Conservation (phyloP, 2,329 filamentous ascomycete species). For the Talaromyces sp. region DNA sequence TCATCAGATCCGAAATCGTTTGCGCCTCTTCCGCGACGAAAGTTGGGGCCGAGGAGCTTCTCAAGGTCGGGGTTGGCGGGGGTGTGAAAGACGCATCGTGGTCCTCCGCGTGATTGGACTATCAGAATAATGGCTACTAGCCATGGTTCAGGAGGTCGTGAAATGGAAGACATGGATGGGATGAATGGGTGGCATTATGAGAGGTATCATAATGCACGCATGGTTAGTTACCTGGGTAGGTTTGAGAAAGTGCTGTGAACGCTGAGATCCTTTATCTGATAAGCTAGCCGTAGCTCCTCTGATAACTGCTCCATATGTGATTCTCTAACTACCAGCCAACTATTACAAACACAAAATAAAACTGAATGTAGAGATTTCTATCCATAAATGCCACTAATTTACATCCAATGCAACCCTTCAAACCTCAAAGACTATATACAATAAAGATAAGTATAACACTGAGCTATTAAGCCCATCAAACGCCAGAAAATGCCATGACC, state of each 20-base stretch:
- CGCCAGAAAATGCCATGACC: constrained; percentile 10
- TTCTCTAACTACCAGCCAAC: background rate
- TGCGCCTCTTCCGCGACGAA: constrained; percentile 32
- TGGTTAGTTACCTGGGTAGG: background rate
- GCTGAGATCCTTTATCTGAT: background rate
- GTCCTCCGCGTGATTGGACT: constrained; percentile 70
- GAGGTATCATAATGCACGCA: background rate
- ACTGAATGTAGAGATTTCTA: background rate
- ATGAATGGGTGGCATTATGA: background rate
- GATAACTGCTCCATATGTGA: background rate
- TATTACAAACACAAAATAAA: background rate
- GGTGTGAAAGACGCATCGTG: constrained; percentile 81
- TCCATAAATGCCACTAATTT: background rate
- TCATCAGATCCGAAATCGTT: constrained; percentile 38
- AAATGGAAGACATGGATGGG: constrained; percentile 41
- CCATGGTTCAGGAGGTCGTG: constrained; percentile 49
- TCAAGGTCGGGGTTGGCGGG: constrained; percentile 54
- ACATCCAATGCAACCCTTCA: background rate
- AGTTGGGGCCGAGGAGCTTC: constrained; percentile 31
- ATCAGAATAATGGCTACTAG: constrained; percentile 68
- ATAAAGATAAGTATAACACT: background rate
- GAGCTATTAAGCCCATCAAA: background rate
- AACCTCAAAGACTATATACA: constrained; percentile 1
- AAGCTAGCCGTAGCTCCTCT: background rate
- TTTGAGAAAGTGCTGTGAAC: background rate